These are phyloP conservation scores for Nigrograna mackinnonii DNA, from an alignment of 2,329 filamentous ascomycete species.

Conservation along the genomic window DNA sequence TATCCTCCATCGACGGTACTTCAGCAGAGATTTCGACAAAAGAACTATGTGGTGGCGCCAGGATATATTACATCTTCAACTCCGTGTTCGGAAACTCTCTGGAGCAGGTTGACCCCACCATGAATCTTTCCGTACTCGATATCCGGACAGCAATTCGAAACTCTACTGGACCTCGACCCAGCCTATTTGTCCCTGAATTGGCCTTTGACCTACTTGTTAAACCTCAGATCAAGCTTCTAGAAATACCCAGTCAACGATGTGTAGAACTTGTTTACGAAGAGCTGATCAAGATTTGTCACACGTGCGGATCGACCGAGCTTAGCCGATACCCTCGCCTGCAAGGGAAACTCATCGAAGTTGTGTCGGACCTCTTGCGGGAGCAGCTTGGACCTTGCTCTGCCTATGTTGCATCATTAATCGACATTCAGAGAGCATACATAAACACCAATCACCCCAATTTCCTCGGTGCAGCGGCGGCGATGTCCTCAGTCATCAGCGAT, in stretches of 20 bases:
- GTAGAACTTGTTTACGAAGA: conserved; percentile 99
- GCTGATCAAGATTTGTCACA: conserved; percentile 98
- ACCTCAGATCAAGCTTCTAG: conserved; percentile 95
- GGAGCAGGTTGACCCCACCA: conserved; percentile 94
- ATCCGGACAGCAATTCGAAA: conserved; percentile 98
- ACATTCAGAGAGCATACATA: conserved; percentile 97
- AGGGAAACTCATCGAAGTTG: conserved; percentile 96
- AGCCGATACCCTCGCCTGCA: conserved; percentile 90
- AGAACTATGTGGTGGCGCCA: conserved; percentile 89
- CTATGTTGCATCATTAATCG: conserved; percentile 95
- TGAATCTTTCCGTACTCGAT: conserved; percentile 90
- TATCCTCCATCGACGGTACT: conserved; percentile 97
- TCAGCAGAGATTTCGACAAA: conserved; percentile 99
- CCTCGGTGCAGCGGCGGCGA: conserved; percentile 91
- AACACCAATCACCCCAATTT: conserved; percentile 99
- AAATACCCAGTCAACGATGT: conserved; percentile 92
- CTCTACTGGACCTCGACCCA: conserved; percentile 92
- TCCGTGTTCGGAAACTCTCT: conserved; percentile 96
- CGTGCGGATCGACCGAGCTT: conserved; percentile 92
- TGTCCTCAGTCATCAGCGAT: conserved; percentile 93
- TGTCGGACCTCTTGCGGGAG: conserved; percentile 92
- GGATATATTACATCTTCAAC: conserved; percentile 99
- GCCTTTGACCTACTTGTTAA: conserved; percentile 98
- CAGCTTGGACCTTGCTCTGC: conserved; percentile 83
- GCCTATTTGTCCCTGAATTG: conserved; percentile 95